Conservation (phyloP, 208 protist genomes). For the Porcisia deanei region DNA sequence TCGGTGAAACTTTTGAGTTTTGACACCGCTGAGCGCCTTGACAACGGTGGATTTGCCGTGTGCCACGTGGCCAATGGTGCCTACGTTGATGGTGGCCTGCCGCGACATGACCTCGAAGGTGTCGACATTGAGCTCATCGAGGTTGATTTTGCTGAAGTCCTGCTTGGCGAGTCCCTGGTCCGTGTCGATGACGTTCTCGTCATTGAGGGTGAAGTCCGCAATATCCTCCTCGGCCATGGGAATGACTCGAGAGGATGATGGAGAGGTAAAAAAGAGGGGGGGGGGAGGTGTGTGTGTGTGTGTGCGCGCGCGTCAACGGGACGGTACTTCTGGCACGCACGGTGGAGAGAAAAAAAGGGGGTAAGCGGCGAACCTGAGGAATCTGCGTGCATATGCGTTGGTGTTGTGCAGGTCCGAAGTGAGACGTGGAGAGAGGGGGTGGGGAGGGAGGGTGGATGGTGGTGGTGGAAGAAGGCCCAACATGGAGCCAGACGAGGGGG, state of each 20-base stretch:
- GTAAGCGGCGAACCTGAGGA: conserved; percentile 95
- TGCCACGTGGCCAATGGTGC: conserved; percentile 99
- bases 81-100: conserved; percentile 99
- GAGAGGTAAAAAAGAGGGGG: background rate
- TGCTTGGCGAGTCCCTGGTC: conserved; percentile 70
- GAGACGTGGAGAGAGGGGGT: too few relatives aligned
- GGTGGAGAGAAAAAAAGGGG: conserved; percentile 91
- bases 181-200: conserved; percentile 47
- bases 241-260: background rate
- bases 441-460: too few relatives aligned
- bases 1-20: conserved; percentile 99
- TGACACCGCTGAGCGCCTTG: conserved; percentile 98
- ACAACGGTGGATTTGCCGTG: conserved; percentile 99
- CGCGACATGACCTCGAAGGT: conserved; percentile 97
- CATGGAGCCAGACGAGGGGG: too few relatives aligned
- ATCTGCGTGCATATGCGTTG: too few relatives aligned
- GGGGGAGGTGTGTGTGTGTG: background rate
- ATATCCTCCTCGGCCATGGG: conserved; percentile 71
- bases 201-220: conserved; percentile 66
- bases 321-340: background rate
- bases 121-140: conserved; percentile 91
- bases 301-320: background rate
- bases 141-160: conserved; percentile 67
- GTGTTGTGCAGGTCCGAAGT: too few relatives aligned
- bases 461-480: too few relatives aligned